phyloP scores from a whole-genome alignment of 495 filamentous ascomycete genomes.

The Umbilicaria muhlenbergii region DNA sequence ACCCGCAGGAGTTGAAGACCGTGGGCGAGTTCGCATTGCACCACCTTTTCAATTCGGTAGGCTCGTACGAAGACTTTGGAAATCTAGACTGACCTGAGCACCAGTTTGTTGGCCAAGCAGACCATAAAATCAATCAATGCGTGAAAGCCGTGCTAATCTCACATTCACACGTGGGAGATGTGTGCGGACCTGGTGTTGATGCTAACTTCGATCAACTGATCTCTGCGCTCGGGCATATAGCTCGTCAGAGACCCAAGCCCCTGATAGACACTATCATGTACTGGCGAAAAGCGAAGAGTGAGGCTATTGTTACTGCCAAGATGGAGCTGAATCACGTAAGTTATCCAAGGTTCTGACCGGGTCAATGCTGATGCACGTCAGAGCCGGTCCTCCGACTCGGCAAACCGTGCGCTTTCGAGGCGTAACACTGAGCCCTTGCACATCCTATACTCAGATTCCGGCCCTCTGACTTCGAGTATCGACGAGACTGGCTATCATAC shows the following conservation, averaged over 20 bases:
- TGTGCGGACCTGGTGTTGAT: conserved; percentile 83
- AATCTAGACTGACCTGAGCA: not conserved
- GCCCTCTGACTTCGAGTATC: not conserved
- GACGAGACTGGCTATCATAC: not conserved
- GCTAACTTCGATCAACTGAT: conserved; percentile 91
- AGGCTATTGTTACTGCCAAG: conserved; percentile 51
- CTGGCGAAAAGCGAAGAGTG: conserved; percentile 90
- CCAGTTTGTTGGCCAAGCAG: conserved; percentile 61
- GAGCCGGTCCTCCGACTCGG: conserved; percentile 1
- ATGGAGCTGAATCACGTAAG: conserved; percentile 48
- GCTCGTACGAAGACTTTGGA: conserved; percentile 11
- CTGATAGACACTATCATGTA: conserved; percentile 94
- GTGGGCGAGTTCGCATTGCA: conserved; percentile 95
- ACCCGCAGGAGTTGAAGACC: conserved; percentile 63
- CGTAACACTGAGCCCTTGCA: conserved; percentile 41
- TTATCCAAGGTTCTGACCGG: not conserved
- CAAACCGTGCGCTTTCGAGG: conserved; percentile 17
- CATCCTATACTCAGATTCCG: not conserved
- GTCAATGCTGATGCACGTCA: not conserved
- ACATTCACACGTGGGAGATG: conserved; percentile 66
- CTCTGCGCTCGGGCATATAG: conserved; percentile 81
- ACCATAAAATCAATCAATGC: conserved; percentile 81
- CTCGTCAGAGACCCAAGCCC: conserved; percentile 84
- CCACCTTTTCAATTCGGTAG: conserved; percentile 81
- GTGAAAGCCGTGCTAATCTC: conserved; percentile 56